Base-by-base conservation (phyloP, 257 asterid species). In the Solanum medicagineum region DNA sequence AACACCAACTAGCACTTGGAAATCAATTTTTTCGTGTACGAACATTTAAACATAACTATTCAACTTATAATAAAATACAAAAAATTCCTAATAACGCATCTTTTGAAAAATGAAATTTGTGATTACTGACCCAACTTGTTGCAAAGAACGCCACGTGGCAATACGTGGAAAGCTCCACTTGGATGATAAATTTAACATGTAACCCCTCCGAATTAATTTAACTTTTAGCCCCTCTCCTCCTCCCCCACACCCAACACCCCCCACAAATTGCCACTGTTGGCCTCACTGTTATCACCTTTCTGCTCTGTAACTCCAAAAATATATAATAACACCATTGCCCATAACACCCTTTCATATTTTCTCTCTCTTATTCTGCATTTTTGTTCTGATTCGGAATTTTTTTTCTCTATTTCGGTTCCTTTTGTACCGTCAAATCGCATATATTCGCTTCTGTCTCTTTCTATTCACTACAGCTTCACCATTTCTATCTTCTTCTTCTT, bases 371-470 rank as follows among this genome's bases (percentile, higher is more conserved):
- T 62, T 57, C 85, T 85, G 90, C 89, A 79, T 51, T 55, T 70
- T 84, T 86, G 87, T 86, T 84, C 63, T 68, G 85, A 87, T 80
- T 91, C 85, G 85, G 81, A 87, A 87, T 13, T 9, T 74, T 8
- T 29, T 54, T 55, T 66, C 65, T 55, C 8, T 74, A 19, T 79
- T 53, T 80, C 63, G 26, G 83, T 82, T 85, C 40, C 83, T 86
- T 24, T 70, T 40, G 54, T 59, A 65, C 47, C 85, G 47, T 47
- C 85, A 53, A 66, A 42, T n/a, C 10, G 83, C 84, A 88, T 84
- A 77, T 85, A 86, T 87, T 89, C 89, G 84, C 80, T 89, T 87
- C 84, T 85, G 85, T 86, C 87, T 80, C 87, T 83, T 51, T 81
- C 70, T 63, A 17, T n/a, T 26, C 81, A 53, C 81, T 89, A 42